phyloP scores from a whole-genome alignment of 2,329 filamentous ascomycete genomes.

The Scedosporium boydii region DNA sequence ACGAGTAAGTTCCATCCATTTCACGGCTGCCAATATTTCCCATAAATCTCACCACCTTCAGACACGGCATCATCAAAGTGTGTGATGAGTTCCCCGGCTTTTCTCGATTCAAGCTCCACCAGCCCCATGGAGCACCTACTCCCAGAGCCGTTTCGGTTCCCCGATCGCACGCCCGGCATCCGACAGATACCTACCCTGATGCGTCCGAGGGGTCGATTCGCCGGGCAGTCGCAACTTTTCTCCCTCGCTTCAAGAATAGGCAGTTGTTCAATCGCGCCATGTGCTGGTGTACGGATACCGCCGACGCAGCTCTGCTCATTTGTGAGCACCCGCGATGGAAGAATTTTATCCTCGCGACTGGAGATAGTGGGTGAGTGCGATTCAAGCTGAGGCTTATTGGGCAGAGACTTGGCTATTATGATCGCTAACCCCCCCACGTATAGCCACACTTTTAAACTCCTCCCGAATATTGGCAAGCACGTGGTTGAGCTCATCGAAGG shows the following conservation, averaged over 20 bases:
- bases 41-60: slow-evolving; percentile 5
- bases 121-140: slow-evolving; percentile 20
- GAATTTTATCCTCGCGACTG: slow-evolving; percentile 35
- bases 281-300: slow-evolving; percentile 26
- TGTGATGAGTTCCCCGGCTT: slow-evolving; percentile 31
- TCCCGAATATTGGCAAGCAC: slow-evolving; percentile 36
- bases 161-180: slow-evolving; percentile 25
- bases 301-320: slow-evolving; percentile 21
- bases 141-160: slow-evolving; percentile 22
- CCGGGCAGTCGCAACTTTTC: slow-evolving; percentile 19
- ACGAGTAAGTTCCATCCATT: slow-evolving; percentile 19
- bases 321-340: slow-evolving; percentile 29
- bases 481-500: slow-evolving; percentile 34
- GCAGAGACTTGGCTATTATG: not conserved
- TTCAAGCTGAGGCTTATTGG: slow-evolving; percentile 3
- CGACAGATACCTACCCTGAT: slow-evolving; percentile 25
- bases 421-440: not conserved
- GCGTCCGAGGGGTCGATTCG: slow-evolving; percentile 20
- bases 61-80: slow-evolving; percentile 24
- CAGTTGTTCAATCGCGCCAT: slow-evolving; percentile 20
- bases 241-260: slow-evolving; percentile 19
- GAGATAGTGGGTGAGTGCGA: slow-evolving; percentile 31
- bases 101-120: slow-evolving; percentile 22
- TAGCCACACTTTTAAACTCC: slow-evolving; percentile 34
- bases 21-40: not conserved